Evolutionary conservation across 2,329 filamentous ascomycete genomes (phyloP).

Genomic region (Sphaerostilbella broomeana): DNA sequence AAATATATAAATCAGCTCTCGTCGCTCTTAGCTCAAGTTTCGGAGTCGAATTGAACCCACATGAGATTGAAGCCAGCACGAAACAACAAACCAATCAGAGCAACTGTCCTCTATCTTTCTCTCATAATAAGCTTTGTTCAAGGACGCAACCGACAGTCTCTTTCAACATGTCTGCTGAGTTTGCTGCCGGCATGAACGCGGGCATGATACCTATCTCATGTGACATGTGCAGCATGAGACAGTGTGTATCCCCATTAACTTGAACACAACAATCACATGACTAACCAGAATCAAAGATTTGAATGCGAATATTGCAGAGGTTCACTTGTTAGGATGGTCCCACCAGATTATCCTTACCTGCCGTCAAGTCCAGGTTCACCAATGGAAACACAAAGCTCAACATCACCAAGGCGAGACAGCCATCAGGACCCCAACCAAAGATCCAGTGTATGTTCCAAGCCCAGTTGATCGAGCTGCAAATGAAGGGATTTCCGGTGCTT

Average conservation of each 20-base stretch:
- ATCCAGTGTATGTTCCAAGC: constrained; percentile 10
- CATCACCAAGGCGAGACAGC: constrained; percentile 5
- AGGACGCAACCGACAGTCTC: too few relatives aligned
- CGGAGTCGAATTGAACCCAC: too few relatives aligned
- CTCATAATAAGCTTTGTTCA: too few relatives aligned
- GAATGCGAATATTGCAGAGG: constrained; percentile 14
- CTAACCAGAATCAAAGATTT: constrained; percentile 3
- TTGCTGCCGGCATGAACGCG: constrained; percentile 13
- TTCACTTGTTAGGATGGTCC: constrained; percentile 15
- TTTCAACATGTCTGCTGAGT: constrained; percentile 10
- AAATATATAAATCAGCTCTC: too few relatives aligned
- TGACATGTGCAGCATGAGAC: constrained; percentile 17
- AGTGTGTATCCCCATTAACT: constrained; percentile 8
- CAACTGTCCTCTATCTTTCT: too few relatives aligned
- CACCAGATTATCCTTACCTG: constrained; percentile 6
- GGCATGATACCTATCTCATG: constrained; percentile 14
- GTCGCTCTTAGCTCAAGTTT: too few relatives aligned
- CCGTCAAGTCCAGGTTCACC: constrained; percentile 2
- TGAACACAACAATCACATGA: background rate
- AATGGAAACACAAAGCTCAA: background rate
- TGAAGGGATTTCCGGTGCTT: background rate
- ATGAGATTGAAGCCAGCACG: too few relatives aligned
- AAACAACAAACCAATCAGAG: too few relatives aligned
- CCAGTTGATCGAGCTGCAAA: background rate
- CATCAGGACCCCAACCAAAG: constrained; percentile 4